A percentile compares a stretch with the other conserved stretches of the same genome.
Evolutionary conservation across 2,329 filamentous ascomycete species (phyloP).

Genomic region (Dactylonectria macrodidyma): DNA sequence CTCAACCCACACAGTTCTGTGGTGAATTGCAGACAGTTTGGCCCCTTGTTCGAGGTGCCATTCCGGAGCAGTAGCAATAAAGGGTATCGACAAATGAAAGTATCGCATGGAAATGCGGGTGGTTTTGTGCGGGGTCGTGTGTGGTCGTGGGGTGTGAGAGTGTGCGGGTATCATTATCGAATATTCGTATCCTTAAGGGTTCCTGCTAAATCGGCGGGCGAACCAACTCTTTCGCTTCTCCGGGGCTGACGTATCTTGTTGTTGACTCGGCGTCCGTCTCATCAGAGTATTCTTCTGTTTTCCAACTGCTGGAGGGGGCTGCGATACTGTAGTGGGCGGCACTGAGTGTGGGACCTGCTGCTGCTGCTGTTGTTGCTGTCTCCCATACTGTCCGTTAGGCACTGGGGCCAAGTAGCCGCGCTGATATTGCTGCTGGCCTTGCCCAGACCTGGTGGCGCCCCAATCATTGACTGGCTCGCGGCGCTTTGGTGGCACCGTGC

Average conservation of each 20-base stretch:
- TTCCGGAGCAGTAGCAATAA: slow-evolving; percentile 27
- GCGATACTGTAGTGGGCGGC: slow-evolving; percentile 39
- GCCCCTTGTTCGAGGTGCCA: slow-evolving; percentile 9
- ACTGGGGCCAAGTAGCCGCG: slow-evolving; percentile 57
- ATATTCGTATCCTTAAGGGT: slow-evolving; percentile 39
- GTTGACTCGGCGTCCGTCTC: slow-evolving; percentile 48
- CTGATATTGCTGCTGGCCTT: slow-evolving; percentile 58
- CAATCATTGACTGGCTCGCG: slow-evolving; percentile 73
- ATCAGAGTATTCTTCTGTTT: slow-evolving; percentile 50
- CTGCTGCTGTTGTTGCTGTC: slow-evolving; percentile 45
- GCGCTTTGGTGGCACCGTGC: slow-evolving; percentile 71
- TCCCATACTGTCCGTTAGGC: slow-evolving; percentile 40
- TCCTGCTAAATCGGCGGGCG: slow-evolving; percentile 83
- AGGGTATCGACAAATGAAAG: slow-evolving; percentile 49
- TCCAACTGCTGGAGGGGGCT: slow-evolving; percentile 38
- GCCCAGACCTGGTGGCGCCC: slow-evolving; percentile 73
- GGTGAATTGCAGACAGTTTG: slow-evolving; percentile 20
- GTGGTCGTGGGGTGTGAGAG: neutral
- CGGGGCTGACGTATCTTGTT: slow-evolving; percentile 43
- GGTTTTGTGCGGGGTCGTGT: slow-evolving; percentile 21
- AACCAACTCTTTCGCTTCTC: slow-evolving; percentile 96
- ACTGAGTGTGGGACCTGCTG: slow-evolving; percentile 45
- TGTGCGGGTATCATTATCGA: slow-evolving; percentile 4
- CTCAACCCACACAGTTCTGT: slow-evolving; percentile 27
- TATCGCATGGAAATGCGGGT: slow-evolving; percentile 30